Evolutionary conservation across 306 rosid genomes (phyloP), one percentile per base, ranked within the genome.

Genomic region (Neltuma alba): DNA sequence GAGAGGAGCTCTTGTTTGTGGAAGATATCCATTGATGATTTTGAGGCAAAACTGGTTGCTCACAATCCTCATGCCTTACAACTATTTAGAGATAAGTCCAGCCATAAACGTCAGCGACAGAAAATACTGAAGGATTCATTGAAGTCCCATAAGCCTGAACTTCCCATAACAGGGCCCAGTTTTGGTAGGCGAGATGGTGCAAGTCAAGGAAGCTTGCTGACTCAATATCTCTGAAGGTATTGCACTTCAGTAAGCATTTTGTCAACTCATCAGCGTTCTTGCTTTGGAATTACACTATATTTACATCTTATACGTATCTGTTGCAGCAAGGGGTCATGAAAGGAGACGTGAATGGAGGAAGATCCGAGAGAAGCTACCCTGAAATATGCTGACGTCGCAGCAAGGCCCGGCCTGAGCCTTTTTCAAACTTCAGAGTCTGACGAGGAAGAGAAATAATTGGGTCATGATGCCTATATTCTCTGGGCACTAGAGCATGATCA

Each of bases 301-400:
- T 86, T 68, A 63, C 25, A 8, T 37, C 42, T 38, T 66, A 38
- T 15, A 13, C 57, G 60, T 55, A 83, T 74, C n/a, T n/a, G n/a
- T 89, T 81, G 81, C 96, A 92, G 99, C 89, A 92, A 92, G 97
- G 97, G 14, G 99, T 95, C 54, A 72, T 95, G 93, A 95, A 92
- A 95, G 90, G 99, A 95, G 92, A 92, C 99, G 41, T 95, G 99
- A 98, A 95, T 95, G 99, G 98, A 95, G 7, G 99, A 95, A 88
- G 98, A 92, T 87, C 99, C 99, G 33, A 89, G 98, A 85, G 98
- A 92, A 81, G 99, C 99, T 82, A 92, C 92, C 85, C 88, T 95
- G 64, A 95, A 95, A 91, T 92, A 57, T 79, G 99, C 99, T 20
- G 99, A 95, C 84, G 92, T 6, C 70, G 98, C 98, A 57, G 90